phyloP scores from a whole-genome alignment of 768 basidiomycete species.

The Russula sp. region DNA sequence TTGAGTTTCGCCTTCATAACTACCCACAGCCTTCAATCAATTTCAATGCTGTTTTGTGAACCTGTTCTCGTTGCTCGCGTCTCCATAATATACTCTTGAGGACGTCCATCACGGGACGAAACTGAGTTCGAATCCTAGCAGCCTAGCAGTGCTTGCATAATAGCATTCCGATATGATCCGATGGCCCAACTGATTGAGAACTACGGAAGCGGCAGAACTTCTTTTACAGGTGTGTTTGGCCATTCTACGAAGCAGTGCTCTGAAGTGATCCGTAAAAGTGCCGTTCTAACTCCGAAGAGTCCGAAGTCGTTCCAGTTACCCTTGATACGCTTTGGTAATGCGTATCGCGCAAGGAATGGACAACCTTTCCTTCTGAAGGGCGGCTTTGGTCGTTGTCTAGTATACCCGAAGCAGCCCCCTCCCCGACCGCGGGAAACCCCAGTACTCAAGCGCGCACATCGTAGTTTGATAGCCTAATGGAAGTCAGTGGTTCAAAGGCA shows the following conservation, averaged over 20 bases:
- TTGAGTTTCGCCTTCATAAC: not conserved
- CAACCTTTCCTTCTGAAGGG: not conserved
- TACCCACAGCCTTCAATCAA: not conserved
- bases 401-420: not conserved
- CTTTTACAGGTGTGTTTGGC: not conserved
- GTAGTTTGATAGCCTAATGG: not conserved
- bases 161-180: not conserved
- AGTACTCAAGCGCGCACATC: not conserved
- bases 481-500: not conserved
- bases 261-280: not conserved
- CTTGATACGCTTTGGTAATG: not conserved
- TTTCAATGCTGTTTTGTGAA: not conserved
- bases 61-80: not conserved
- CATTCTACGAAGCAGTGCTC: not conserved
- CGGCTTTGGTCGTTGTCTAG: not conserved
- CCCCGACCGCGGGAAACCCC: not conserved
- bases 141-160: no score
- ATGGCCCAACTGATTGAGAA: not conserved
- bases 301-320: not conserved
- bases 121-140: no score
- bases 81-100: not conserved
- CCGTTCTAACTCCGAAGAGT: not conserved
- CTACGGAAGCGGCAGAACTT: not conserved
- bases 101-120: no score
- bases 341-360: not conserved